phyloP scores from a whole-genome alignment of 2,329 filamentous ascomycete genomes.

The Penicillium freii region DNA sequence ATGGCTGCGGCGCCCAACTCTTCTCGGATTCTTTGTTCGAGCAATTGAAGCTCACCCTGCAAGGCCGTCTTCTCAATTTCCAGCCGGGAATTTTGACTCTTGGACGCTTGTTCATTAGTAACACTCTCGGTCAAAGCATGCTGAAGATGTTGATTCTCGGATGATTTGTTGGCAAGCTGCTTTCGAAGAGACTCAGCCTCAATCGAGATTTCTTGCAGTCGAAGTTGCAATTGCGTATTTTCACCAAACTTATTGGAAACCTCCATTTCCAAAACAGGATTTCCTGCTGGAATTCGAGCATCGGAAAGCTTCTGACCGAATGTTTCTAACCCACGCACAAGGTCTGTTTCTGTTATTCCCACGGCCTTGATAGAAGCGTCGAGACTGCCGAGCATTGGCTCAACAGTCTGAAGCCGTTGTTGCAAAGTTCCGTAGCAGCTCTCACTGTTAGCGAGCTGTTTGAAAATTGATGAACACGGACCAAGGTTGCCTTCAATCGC shows the following conservation, averaged over 20 bases:
- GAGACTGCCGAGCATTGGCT: slow-evolving; percentile 22
- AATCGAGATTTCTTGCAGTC: slow-evolving; percentile 23
- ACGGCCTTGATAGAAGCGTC: slow-evolving; percentile 23
- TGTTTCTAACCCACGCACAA: slow-evolving; percentile 30
- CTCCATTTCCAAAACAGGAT: slow-evolving; percentile 22
- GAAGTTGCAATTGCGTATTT: slow-evolving; percentile 26
- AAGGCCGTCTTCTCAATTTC: slow-evolving; percentile 25
- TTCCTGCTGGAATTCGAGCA: slow-evolving; percentile 19
- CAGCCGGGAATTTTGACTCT: slow-evolving; percentile 16
- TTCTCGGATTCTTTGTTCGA: slow-evolving; percentile 30
- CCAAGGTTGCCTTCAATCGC: slow-evolving; percentile 19
- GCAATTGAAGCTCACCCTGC: slow-evolving; percentile 19
- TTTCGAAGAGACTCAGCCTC: slow-evolving; percentile 16
- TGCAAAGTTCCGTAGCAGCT: slow-evolving; percentile 20
- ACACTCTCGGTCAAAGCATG: slow-evolving; percentile 21
- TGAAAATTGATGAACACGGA: slow-evolving; percentile 17
- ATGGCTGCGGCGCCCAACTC: slow-evolving; percentile 34
- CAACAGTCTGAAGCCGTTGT: slow-evolving; percentile 18
- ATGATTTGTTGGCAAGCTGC: slow-evolving; percentile 22
- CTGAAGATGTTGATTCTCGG: slow-evolving; percentile 19
- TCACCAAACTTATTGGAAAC: slow-evolving; percentile 24
- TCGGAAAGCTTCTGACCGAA: slow-evolving; percentile 23
- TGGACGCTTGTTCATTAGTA: slow-evolving; percentile 16
- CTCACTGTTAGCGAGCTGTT: slow-evolving; percentile 24
- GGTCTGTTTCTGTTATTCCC: slow-evolving; percentile 21